Base-by-base conservation (phyloP, 2,329 filamentous ascomycete genomes). In the Cryphonectria nitschkei region DNA sequence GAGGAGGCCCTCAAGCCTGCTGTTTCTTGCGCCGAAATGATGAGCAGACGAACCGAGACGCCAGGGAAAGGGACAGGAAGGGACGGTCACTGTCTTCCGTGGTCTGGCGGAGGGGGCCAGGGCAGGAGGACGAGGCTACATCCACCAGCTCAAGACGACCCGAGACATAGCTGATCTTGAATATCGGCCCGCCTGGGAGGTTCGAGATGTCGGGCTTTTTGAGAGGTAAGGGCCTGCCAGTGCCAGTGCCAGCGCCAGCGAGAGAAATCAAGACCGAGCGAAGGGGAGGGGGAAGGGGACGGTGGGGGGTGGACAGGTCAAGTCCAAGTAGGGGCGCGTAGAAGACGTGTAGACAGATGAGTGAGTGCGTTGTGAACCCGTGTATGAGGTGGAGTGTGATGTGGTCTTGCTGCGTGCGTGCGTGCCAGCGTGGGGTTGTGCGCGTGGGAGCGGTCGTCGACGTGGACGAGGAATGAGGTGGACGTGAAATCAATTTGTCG, bases 131-230 rank as follows among this genome's bases (percentile, higher is more conserved):
- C 61, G 32, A 60, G 64, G 70, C 72, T 73, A 73, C 72, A 72
- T 70, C 64, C 67, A 72, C 62, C 65, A 73, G 72, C 66, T 60
- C 50, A 64, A 54, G 26, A 61, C 65, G 67, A 66, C 70, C 60
- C 69, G 72, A 73, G 72, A 72, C 72, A 73, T 73, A 72, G 70
- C 72, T 71, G 72, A 58, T 69, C 37, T 65, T 68, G 67, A 68
- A 63, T 60, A 67, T 70, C 67, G 62, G 54, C 65, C 61, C 66
- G 65, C 65, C 58, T 71, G 64, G 34, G 26, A 39, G 39, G 9
- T n/a, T 65, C 22, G 56, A 54, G 56, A 43, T 64, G 62, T 62
- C 43, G 61, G 32, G 3, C 62, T 64, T 71, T 19, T 65, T 9
- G 22, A 52, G 29, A 46, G 67, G n/a, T 37, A 26, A 67, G 43